Percentiles rank a stretch among this genome's conserved stretches.
phyloP scores from a whole-genome alignment of 768 basidiomycete genomes.

The Rhizopogon salebrosus region DNA sequence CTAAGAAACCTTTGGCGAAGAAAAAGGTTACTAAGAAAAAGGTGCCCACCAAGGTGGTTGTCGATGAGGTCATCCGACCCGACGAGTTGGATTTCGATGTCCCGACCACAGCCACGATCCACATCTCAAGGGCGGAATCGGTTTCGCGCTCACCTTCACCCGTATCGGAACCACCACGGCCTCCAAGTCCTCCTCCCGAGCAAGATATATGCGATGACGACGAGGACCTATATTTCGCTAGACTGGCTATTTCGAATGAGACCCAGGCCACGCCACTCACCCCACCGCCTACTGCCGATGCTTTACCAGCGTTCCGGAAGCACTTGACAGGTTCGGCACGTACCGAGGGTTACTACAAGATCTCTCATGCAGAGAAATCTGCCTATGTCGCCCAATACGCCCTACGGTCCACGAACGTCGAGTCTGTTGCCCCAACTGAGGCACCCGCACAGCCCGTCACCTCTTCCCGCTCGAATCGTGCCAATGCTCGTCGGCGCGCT shows the following conservation, averaged over 20 bases:
- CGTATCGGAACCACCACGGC: constrained; percentile 35
- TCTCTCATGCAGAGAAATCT: constrained; percentile 87
- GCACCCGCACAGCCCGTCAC: constrained; percentile 52
- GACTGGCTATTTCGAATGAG: constrained; percentile 24
- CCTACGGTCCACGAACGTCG: constrained; percentile 46
- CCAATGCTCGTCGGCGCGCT: constrained; percentile 85
- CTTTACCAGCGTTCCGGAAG: constrained; percentile 55
- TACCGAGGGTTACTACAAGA: constrained; percentile 94
- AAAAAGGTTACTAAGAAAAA: constrained; percentile 34
- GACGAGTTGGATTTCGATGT: constrained; percentile 44
- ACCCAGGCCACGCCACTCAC: constrained; percentile 19
- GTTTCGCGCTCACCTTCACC: constrained; percentile 48
- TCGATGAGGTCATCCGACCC: constrained; percentile 48
- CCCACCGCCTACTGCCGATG: constrained; percentile 32
- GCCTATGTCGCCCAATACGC: constrained; percentile 90
- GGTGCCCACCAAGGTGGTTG: constrained; percentile 27
- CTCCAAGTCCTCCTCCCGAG: constrained; percentile 46
- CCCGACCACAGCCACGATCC: constrained; percentile 48
- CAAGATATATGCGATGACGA: constrained; percentile 75
- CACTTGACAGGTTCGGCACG: constrained; percentile 85
- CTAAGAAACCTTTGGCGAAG: constrained; percentile 20
- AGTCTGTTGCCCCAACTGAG: constrained; percentile 33
- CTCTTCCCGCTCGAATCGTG: constrained; percentile 85
- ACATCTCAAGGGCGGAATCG: constrained; percentile 38
- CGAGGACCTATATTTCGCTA: constrained; percentile 82